Evolutionary conservation across 371 early-diverging fungal genomes (phyloP).

Genomic region (Conidiobolus incongruus): DNA sequence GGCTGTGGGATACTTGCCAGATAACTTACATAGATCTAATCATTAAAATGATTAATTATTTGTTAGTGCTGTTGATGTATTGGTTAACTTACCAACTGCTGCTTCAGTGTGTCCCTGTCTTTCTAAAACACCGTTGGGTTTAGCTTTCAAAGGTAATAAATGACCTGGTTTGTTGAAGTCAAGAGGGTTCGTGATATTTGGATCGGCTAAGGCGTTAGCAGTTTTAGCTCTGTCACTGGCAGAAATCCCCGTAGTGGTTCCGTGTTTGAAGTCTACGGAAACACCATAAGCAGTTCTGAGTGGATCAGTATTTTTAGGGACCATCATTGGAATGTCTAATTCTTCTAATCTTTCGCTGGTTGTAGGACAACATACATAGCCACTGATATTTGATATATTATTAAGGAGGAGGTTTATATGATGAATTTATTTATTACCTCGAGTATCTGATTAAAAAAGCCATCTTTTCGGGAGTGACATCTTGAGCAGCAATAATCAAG

Average conservation of each 20-base stretch:
- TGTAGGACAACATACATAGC: conserved; percentile 76
- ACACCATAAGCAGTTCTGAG: conserved; percentile 84
- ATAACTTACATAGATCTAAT: conserved; percentile 62
- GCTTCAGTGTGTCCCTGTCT: conserved; percentile 98
- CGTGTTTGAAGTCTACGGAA: conserved; percentile 63
- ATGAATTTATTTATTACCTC: conserved; percentile 19
- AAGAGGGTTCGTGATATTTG: conserved; percentile 24
- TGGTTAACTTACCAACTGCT: conserved; percentile 26
- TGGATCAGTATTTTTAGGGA: conserved; percentile 63
- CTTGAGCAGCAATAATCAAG: too few species aligned
- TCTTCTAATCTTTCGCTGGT: conserved; percentile 48
- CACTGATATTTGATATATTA: conserved; percentile 39
- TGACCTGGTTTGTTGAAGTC: conserved; percentile 85
- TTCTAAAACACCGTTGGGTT: conserved; percentile 61
- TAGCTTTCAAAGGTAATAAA: conserved; percentile 80
- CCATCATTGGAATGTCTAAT: conserved; percentile 81
- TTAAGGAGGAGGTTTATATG: not conserved
- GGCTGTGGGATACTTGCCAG: conserved; percentile 56
- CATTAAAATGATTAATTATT: too few species aligned
- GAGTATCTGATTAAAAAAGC: conserved; percentile 85
- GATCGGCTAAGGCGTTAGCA: conserved; percentile 48
- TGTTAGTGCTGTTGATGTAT: too few species aligned
- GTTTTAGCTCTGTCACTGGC: conserved; percentile 78
- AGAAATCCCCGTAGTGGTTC: conserved; percentile 85
- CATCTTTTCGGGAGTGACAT: too few species aligned